Evolutionary conservation across 1,284 basidiomycete species (phyloP), one percentile per base, ranked within the genome.

Genomic region (Boletus sp.): DNA sequence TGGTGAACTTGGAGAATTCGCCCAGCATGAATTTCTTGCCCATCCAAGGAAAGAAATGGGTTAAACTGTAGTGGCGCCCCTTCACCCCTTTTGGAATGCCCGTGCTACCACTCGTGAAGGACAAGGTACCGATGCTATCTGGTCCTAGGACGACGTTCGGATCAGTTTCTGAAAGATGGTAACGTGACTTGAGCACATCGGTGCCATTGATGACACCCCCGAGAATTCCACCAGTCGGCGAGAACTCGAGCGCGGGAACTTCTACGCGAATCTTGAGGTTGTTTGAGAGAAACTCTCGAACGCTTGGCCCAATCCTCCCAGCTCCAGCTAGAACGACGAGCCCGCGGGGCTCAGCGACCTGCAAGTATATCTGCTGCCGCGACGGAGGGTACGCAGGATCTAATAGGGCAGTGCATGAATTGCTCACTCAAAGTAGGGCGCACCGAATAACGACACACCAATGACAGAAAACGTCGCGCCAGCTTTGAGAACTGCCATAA

Each of bases 41-140:
- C 96, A 99, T 99, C 96, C 96, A 99, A 3, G 95, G 95, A 82
- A 99, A 99, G 78, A 99, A 99, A 69, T 99, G 96, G 0, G 96
- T 99, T 57, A 99, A 74, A 57, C 89, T 93, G 70, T 90, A 97
- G 68, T 99, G 96, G 39, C 96, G 76, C 0, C 96, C 96, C 60
- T 84, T 83, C 40, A 99, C 95, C 36, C 96, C 96, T 73, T 99
- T 99, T 2, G 96, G 96, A 46, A 99, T 94, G 41, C 96, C 96
- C 0, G 96, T 99, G 56, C 91, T 95, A 43, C 96, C 96, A 55
- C 91, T 95, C 1, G 96, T 99, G 72, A 99, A 99, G 1, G 91
- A 94, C 16, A 99, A 73, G 0, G 96, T 99, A 0, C 91, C 96
- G 27, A 96, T 76, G 54, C 91, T 95, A 66, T 99, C 96, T 2